Evolutionary conservation across 2,329 filamentous ascomycete species (phyloP), one percentile per base, ranked within the genome.

Genomic region (Dothideomycetes sp.): DNA sequence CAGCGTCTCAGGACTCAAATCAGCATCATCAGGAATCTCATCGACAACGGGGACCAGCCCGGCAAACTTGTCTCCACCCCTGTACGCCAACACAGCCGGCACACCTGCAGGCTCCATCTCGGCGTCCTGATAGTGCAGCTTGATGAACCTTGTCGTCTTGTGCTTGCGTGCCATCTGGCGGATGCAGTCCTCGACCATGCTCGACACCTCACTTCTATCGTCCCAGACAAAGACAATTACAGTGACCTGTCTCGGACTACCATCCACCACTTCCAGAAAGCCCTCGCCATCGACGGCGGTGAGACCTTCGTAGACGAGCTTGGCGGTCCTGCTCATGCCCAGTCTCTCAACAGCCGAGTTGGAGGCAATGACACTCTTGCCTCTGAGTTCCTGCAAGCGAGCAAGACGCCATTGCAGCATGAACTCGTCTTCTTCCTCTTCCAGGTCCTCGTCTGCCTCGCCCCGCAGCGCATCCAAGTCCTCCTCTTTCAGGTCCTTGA

Each of bases 171-270:
- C 86, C 19, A 96, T 70, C 2, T 81, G 81, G 38, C 71, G 65
- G 51, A 98, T 70, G 37, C 83, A 87, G 31, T 78, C 72, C 58
- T 94, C 85, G 45, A 95, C 81, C 42, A 85, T 73, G 31, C 73
- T 67, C 34, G 84, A 93, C 47, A 89, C 80, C 42, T 81, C 72
- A 45, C 82, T 93, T 84, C 94, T 74, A 45, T 84, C 75, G 55
- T 95, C 87, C 60, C 87, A 91, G 48, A 98, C 87, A 63, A 89
- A 93, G 19, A 98, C 91, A 2, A 95, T 82, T 2, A 96, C 88
- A 3, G 83, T 74, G 0, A 85, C 89, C 34, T 89, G 84, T 35
- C 79, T 64, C 30, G 78, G 71, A 4, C 89, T 85, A 63, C 86
- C 91, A 65, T 98, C 91, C 50, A 96, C 86, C 40, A 89, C 88